Percentiles rank a stretch among this genome's conserved stretches.
Evolutionary conservation across 2,329 filamentous ascomycete species (phyloP).

Genomic region (Hypoxylon sp.): DNA sequence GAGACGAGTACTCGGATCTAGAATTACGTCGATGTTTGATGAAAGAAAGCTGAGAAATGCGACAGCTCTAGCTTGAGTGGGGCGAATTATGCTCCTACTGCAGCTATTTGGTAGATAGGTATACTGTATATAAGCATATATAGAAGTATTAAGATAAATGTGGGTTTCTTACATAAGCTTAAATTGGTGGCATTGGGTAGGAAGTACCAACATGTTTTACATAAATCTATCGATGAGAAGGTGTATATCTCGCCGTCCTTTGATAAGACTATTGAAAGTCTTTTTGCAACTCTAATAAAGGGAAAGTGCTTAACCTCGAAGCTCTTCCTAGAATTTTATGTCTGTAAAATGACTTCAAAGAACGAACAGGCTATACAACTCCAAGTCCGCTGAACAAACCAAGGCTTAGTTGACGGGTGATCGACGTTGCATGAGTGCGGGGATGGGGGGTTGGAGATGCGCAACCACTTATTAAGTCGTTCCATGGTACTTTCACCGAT

Average conservation of each 20-base stretch:
- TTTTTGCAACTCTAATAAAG: neutral
- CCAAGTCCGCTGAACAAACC: constrained; percentile 2
- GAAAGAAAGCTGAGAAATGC: constrained; percentile 14
- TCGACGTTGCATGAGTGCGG: constrained; percentile 39
- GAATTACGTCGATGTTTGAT: constrained; percentile 14
- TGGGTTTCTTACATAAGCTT: too few relatives aligned
- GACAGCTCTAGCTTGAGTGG: constrained; percentile 34
- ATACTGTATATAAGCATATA: constrained; percentile 13
- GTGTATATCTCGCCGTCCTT: neutral
- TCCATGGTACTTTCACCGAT: constrained; percentile 16
- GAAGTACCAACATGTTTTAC: neutral
- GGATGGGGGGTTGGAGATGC: constrained; percentile 26
- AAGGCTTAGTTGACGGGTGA: constrained; percentile 22
- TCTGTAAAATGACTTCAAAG: constrained; percentile 3
- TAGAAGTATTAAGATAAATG: neutral
- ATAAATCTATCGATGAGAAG: neutral
- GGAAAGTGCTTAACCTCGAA: neutral
- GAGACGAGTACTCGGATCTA: neutral
- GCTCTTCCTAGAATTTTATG: neutral
- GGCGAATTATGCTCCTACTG: constrained; percentile 9
- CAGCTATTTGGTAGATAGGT: neutral
- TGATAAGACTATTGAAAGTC: neutral
- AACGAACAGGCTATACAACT: constrained; percentile 1
- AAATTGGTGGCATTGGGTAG: neutral
- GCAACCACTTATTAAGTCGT: constrained; percentile 4